Percentiles rank a stretch among this genome's conserved stretches.
These are phyloP conservation scores for Coemansia sp. DNA, from an alignment of 371 early-diverging fungal species.

Conservation along the genomic window DNA sequence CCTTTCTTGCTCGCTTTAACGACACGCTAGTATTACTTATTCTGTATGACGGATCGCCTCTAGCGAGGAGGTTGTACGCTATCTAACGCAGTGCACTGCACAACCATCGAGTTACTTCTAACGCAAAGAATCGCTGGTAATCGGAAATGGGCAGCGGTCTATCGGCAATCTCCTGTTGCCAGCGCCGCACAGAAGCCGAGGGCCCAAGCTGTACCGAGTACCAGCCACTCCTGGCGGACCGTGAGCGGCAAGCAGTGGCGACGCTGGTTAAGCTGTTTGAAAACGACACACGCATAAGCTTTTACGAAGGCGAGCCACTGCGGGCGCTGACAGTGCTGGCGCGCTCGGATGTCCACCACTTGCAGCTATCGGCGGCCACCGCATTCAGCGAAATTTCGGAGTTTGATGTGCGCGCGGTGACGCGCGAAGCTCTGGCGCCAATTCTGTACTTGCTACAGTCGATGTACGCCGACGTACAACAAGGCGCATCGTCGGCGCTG, in stretches of 20 bases:
- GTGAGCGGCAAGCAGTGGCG: slow-evolving; percentile 81
- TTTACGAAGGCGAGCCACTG: slow-evolving; percentile 84
- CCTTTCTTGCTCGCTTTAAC: neutral
- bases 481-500: slow-evolving; percentile 85
- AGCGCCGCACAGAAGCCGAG: neutral
- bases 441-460: slow-evolving; percentile 81
- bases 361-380: slow-evolving; percentile 85
- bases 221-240: slow-evolving; percentile 76
- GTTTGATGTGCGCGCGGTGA: slow-evolving; percentile 75
- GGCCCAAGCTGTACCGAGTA: slow-evolving; percentile 29
- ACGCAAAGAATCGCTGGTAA: neutral
- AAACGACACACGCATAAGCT: slow-evolving; percentile 58
- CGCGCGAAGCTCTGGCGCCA: slow-evolving; percentile 77
- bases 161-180: neutral
- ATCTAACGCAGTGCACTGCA: slow-evolving; percentile 3
- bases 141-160: neutral
- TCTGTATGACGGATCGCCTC: neutral
- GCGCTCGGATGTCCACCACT: slow-evolving; percentile 79
- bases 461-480: slow-evolving; percentile 83
- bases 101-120: neutral
- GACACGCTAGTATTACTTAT: neutral
- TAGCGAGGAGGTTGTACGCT: neutral
- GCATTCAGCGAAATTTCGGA: slow-evolving; percentile 93
- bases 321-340: slow-evolving; percentile 79
- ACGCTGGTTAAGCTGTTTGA: slow-evolving; percentile 66